Conservation (phyloP, 2,329 filamentous ascomycete species). For the Colletotrichum sp. region DNA sequence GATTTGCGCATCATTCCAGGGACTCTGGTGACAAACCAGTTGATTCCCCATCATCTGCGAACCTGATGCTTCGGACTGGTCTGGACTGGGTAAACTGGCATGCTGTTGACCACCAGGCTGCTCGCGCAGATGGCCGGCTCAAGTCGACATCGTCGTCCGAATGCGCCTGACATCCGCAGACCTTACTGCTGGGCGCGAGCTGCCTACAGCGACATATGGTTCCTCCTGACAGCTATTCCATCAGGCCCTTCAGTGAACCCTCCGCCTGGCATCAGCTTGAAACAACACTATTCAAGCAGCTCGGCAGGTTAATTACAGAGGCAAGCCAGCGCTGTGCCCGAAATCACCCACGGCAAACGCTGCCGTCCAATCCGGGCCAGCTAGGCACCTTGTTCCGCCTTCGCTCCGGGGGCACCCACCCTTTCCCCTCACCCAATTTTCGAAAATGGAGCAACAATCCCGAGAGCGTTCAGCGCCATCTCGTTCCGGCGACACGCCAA, state of each 20-base stretch:
- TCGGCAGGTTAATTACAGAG: background rate
- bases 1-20: background rate
- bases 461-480: slow-evolving; percentile 10
- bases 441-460: slow-evolving; percentile 3
- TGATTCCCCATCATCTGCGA: background rate
- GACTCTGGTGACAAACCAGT: background rate
- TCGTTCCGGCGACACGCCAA: slow-evolving; percentile 15
- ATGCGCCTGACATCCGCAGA: background rate
- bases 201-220: background rate
- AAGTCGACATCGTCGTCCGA: background rate
- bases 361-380: slow-evolving; percentile 4
- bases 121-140: background rate
- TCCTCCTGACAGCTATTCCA: background rate
- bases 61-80: background rate
- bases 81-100: background rate
- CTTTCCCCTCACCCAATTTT: slow-evolving; percentile 1
- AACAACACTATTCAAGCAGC: background rate
- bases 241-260: background rate
- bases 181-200: background rate
- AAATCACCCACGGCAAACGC: background rate
- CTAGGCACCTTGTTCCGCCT: slow-evolving; percentile 6
- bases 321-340: background rate
- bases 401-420: slow-evolving; percentile 6
- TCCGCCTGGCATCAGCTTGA: background rate
- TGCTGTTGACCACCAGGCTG: background rate